Conservation (phyloP, 495 filamentous ascomycete genomes). For the Xylaria cubensis region DNA sequence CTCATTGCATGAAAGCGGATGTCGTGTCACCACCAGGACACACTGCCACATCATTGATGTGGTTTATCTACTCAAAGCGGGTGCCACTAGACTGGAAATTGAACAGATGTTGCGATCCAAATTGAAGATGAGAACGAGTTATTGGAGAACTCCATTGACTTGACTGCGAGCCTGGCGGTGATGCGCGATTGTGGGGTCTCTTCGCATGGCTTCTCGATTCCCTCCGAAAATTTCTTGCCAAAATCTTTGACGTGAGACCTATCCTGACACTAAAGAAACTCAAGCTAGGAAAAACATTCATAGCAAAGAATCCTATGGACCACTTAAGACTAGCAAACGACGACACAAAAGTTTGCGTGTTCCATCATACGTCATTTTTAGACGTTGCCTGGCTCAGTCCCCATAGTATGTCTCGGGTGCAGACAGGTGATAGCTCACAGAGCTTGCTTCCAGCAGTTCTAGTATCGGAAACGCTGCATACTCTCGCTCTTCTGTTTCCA, state of each 20-base stretch:
- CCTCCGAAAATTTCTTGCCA: conserved; percentile 20
- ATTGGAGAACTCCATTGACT: conserved; percentile 27
- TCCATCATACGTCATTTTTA: conserved; percentile 53
- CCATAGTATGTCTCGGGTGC: neutral
- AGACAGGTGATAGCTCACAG: conserved; percentile 8
- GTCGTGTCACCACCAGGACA: conserved; percentile 27
- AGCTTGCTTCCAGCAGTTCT: conserved; percentile 5
- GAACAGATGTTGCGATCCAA: conserved; percentile 11
- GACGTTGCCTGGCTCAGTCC: too few species aligned
- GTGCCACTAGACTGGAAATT: neutral
- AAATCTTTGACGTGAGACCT: conserved; percentile 15
- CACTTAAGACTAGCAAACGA: conserved; percentile 52
- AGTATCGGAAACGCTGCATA: conserved; percentile 51
- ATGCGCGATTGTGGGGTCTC: conserved; percentile 24
- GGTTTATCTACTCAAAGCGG: neutral
- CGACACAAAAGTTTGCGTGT: conserved; percentile 50
- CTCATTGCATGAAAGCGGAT: conserved; percentile 20
- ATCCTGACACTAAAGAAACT: conserved; percentile 27
- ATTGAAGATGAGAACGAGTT: conserved; percentile 18
- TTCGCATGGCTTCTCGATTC: conserved; percentile 18
- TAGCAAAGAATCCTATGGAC: conserved; percentile 50
- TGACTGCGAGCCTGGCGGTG: conserved; percentile 26
- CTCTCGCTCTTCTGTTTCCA: conserved; percentile 54
- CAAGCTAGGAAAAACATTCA: conserved; percentile 36
- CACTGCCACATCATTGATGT: conserved; percentile 18